Evolutionary conservation across 2,329 filamentous ascomycete species (phyloP).

Genomic region (Phialophora verrucosa): DNA sequence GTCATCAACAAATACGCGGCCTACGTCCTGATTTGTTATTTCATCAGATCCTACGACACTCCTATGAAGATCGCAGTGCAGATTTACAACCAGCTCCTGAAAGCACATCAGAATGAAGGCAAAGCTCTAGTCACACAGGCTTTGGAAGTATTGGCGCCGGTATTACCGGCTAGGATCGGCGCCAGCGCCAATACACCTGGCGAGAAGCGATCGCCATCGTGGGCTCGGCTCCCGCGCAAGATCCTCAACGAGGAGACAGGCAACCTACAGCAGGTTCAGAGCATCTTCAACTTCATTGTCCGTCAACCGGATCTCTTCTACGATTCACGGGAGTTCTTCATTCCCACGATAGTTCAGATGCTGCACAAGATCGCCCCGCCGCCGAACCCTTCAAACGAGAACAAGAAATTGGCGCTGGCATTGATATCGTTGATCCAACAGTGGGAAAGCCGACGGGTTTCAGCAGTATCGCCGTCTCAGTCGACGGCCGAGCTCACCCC

Average conservation of each 20-base stretch:
- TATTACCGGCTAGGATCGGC: constrained; percentile 79
- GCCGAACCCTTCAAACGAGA: constrained; percentile 85
- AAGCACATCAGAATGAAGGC: constrained; percentile 94
- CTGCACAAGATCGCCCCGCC: constrained; percentile 85
- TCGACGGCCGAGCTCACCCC: constrained; percentile 69
- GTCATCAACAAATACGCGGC: constrained; percentile 99
- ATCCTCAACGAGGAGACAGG: constrained; percentile 93
- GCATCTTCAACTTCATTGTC: constrained; percentile 96
- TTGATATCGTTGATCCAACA: constrained; percentile 89
- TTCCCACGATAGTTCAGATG: constrained; percentile 84
- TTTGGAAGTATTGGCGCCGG: constrained; percentile 91
- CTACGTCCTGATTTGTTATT: constrained; percentile 96
- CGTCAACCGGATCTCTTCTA: constrained; percentile 93
- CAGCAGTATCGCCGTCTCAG: constrained; percentile 46
- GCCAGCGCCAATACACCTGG: constrained; percentile 60
- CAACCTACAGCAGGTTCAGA: constrained; percentile 93
- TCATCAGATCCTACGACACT: constrained; percentile 96
- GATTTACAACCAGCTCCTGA: constrained; percentile 88
- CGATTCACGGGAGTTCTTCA: constrained; percentile 89
- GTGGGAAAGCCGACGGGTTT: constrained; percentile 85
- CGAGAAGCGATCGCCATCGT: constrained; percentile 76
- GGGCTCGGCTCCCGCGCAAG: constrained; percentile 87
- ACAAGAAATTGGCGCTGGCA: constrained; percentile 86
- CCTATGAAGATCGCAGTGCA: constrained; percentile 94
- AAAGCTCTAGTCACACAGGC: constrained; percentile 91